phyloP scores from a whole-genome alignment of 257 asterid species.

The Nemophila menziesii region DNA sequence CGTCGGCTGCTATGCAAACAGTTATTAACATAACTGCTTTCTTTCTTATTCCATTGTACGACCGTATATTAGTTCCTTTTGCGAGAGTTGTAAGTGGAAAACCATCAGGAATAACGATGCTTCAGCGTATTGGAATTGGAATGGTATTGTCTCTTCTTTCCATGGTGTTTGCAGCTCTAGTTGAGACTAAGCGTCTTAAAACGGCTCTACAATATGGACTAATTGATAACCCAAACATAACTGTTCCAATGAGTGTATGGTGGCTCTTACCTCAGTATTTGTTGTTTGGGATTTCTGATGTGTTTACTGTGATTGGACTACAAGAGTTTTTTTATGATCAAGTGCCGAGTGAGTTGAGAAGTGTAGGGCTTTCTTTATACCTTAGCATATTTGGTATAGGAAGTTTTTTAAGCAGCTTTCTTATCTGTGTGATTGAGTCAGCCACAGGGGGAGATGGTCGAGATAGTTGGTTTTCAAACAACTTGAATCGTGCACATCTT shows the following conservation, averaged over 20 bases:
- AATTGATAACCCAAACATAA: conserved; percentile 11
- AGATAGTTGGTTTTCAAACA: conserved; percentile 17
- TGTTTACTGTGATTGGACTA: conserved; percentile 17
- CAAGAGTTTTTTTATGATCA: no score
- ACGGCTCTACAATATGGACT: conserved; percentile 14
- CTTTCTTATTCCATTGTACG: conserved; percentile 14
- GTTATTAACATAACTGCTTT: conserved; percentile 3
- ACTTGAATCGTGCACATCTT: no score
- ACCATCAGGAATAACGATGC: no score
- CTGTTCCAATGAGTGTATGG: conserved; percentile 17
- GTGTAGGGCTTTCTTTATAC: conserved; percentile 19
- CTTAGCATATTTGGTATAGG: conserved; percentile 20
- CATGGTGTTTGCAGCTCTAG: no score
- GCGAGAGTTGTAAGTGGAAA: conserved; percentile 12
- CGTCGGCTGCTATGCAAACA: conserved; percentile 6
- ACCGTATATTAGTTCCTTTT: conserved; percentile 15
- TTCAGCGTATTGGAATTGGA: conserved; percentile 23
- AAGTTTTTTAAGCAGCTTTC: conserved; percentile 18
- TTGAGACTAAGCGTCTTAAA: conserved; percentile 19
- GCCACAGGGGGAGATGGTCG: no score
- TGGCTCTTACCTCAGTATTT: conserved; percentile 26
- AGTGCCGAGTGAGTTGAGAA: conserved; percentile 16
- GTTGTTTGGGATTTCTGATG: conserved; percentile 12
- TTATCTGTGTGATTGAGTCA: conserved; percentile 14
- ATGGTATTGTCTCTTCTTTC: conserved; percentile 12